phyloP scores from a whole-genome alignment of 2,329 filamentous ascomycete species.

The Trichoderma koningiopsis region DNA sequence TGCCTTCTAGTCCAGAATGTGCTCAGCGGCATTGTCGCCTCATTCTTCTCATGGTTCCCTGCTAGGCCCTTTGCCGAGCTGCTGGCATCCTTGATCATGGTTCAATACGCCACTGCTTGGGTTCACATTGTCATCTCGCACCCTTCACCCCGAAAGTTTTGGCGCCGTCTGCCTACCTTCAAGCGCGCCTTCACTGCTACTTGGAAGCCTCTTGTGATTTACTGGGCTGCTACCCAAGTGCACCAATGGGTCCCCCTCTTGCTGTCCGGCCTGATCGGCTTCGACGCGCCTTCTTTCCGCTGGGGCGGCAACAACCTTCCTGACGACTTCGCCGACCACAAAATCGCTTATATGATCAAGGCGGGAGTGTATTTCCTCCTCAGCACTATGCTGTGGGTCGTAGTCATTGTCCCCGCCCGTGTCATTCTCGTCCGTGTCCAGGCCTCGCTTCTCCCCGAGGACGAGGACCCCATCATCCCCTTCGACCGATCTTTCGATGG shows the following conservation, averaged over 20 bases:
- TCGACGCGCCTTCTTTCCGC: constrained; percentile 42
- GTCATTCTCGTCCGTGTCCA: constrained; percentile 82
- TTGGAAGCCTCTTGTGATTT: constrained; percentile 64
- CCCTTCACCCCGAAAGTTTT: constrained; percentile 65
- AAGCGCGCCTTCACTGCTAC: constrained; percentile 67
- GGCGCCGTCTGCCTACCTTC: constrained; percentile 68
- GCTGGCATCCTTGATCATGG: constrained; percentile 60
- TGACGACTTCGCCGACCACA: constrained; percentile 41
- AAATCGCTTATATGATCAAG: constrained; percentile 43
- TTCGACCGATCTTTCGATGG: constrained; percentile 88
- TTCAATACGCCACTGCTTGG: constrained; percentile 75
- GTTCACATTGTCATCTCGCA: constrained; percentile 82
- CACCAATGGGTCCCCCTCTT: constrained; percentile 50
- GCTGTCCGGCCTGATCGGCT: constrained; percentile 47
- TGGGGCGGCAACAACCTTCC: constrained; percentile 33
- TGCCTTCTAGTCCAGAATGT: constrained; percentile 48
- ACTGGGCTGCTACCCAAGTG: constrained; percentile 61
- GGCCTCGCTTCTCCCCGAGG: constrained; percentile 80
- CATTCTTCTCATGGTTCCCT: constrained; percentile 46
- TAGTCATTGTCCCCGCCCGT: constrained; percentile 73
- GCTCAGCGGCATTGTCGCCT: constrained; percentile 42
- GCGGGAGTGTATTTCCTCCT: constrained; percentile 48
- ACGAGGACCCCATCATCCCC: constrained; percentile 80
- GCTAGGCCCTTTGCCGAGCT: constrained; percentile 30
- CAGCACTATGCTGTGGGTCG: constrained; percentile 54